Evolutionary conservation across 345 rosid genomes (phyloP).

Genomic region (Eutrema yunnanense): DNA sequence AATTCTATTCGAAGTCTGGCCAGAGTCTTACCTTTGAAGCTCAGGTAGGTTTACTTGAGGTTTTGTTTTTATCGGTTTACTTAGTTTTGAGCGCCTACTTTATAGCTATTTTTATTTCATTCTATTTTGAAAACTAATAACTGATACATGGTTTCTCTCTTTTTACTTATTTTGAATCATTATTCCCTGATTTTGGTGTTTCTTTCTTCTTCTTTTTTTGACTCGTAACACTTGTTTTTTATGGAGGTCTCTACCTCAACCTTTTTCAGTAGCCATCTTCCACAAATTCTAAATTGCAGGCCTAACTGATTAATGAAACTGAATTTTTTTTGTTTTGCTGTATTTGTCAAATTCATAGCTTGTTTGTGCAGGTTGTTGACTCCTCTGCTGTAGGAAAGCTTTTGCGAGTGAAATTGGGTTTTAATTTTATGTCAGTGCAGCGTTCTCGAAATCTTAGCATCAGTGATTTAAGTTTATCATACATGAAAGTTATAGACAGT

Average conservation of each 20-base stretch:
- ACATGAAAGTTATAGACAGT: too few relatives aligned
- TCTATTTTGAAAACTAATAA: neutral
- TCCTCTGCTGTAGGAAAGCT: constrained; percentile 80
- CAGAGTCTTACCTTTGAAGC: constrained; percentile 88
- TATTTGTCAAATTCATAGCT: constrained; percentile 4
- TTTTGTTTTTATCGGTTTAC: neutral
- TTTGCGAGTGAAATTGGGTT: constrained; percentile 89
- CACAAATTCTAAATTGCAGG: neutral
- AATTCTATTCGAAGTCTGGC: constrained; percentile 36
- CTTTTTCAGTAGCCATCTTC: too few relatives aligned
- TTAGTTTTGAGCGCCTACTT: neutral
- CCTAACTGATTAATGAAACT: neutral
- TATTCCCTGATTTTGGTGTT: neutral
- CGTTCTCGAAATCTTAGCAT: neutral
- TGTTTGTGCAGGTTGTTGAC: constrained; percentile 65
- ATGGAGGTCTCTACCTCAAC: neutral
- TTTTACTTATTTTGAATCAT: too few relatives aligned
- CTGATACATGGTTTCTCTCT: constrained; percentile 4
- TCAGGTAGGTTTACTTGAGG: constrained; percentile 47
- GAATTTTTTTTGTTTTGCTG: neutral
- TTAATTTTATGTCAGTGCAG: constrained; percentile 83
- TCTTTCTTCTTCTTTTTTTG: neutral
- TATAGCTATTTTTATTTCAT: neutral
- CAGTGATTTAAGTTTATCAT: neutral
- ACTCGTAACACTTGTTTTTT: neutral